Evolutionary conservation across 164 flowering plant species (phyloP).

Genomic region (Piper betle): DNA sequence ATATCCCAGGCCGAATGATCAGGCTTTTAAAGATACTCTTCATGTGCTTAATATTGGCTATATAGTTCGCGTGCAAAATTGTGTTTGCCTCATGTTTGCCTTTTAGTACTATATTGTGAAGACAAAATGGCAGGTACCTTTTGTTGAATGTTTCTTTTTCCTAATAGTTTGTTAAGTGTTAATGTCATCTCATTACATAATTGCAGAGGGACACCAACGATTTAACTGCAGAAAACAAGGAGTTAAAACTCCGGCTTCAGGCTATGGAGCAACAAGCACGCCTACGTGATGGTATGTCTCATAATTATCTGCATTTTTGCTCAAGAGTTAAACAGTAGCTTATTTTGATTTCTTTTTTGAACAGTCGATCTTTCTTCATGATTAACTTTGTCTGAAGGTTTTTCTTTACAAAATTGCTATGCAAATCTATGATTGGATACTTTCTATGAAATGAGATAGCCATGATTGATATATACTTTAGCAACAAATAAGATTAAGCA

Average conservation of each 20-base stretch:
- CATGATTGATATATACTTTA: background rate
- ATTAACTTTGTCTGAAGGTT: no score
- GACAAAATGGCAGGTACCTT: background rate
- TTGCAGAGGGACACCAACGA: conserved; percentile 83
- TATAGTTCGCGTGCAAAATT: background rate
- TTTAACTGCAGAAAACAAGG: conserved; percentile 71
- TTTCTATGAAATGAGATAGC: background rate
- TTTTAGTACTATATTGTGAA: background rate
- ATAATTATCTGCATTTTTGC: background rate
- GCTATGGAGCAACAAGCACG: conserved; percentile 96
- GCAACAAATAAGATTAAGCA: no score
- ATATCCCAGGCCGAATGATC: background rate
- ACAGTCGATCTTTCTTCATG: no score
- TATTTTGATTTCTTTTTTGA: background rate
- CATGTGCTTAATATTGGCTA: no score
- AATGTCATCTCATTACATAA: background rate
- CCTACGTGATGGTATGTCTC: conserved; percentile 73
- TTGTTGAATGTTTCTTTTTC: background rate
- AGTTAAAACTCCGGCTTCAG: conserved; percentile 79
- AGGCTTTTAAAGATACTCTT: background rate
- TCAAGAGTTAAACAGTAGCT: no score
- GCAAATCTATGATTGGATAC: no score
- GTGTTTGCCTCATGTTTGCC: background rate
- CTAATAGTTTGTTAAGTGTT: background rate
- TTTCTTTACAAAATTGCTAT: no score